Percentiles rank a stretch among this genome's conserved stretches.
Evolutionary conservation across 768 basidiomycete genomes (phyloP).

Genomic region (Lactifluus echinatus): DNA sequence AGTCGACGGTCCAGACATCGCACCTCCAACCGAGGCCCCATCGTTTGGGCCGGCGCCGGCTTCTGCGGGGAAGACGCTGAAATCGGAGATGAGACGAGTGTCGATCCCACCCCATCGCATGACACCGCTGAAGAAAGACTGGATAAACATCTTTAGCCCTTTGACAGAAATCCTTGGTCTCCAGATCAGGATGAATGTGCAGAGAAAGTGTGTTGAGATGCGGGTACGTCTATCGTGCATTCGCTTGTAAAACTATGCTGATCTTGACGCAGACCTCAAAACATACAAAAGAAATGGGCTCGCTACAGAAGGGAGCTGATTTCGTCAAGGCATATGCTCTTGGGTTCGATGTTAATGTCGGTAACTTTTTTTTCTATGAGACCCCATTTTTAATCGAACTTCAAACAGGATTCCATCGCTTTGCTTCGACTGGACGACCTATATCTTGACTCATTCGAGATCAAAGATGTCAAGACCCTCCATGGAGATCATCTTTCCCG

Average conservation of each 20-base stretch:
- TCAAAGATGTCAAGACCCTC: slow-evolving; percentile 97
- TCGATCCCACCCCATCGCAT: slow-evolving; percentile 94
- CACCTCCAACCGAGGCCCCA: slow-evolving; percentile 46
- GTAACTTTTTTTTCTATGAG: slow-evolving; percentile 21
- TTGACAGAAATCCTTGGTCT: slow-evolving; percentile 90
- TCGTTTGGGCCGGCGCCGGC: slow-evolving; percentile 63
- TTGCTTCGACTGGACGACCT: slow-evolving; percentile 92
- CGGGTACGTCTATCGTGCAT: slow-evolving; percentile 49
- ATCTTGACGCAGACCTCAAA: slow-evolving; percentile 65
- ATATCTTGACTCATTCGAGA: slow-evolving; percentile 97
- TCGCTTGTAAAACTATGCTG: not conserved
- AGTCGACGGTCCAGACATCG: slow-evolving; percentile 34
- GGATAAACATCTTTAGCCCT: slow-evolving; percentile 92
- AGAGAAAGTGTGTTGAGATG: slow-evolving; percentile 82
- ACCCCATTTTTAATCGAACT: not conserved
- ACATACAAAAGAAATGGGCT: slow-evolving; percentile 87
- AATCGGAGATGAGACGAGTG: slow-evolving; percentile 82
- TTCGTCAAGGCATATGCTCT: slow-evolving; percentile 92
- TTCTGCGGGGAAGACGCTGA: slow-evolving; percentile 42
- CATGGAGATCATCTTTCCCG: slow-evolving; percentile 98
- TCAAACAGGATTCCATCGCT: slow-evolving; percentile 80
- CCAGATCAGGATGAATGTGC: slow-evolving; percentile 96
- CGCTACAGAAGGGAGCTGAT: slow-evolving; percentile 94
- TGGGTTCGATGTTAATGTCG: slow-evolving; percentile 91
- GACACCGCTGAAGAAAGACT: slow-evolving; percentile 94